phyloP scores from a whole-genome alignment of 129 eudicot genomes.

The Gnaphalium uliginosum region DNA sequence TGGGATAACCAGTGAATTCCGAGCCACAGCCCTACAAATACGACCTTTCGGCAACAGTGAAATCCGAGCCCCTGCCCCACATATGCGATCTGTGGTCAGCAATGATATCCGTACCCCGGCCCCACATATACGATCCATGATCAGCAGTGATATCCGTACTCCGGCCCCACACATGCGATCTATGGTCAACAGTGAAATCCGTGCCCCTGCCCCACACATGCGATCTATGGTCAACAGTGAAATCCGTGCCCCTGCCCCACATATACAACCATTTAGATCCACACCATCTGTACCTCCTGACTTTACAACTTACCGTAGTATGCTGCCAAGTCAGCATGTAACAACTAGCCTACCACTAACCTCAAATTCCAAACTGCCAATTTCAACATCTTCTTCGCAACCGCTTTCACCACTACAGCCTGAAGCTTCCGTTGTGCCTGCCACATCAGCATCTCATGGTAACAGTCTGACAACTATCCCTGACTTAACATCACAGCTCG shows the following conservation, averaged over 20 bases:
- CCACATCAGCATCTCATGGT: neutral
- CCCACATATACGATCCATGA: conserved; percentile 50
- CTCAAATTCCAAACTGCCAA: neutral
- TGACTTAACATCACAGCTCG: conserved; percentile 5
- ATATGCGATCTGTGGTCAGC: conserved; percentile 38
- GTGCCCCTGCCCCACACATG: neutral
- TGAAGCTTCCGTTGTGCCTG: neutral
- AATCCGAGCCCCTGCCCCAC: conserved; percentile 34
- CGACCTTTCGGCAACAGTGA: conserved; percentile 30
- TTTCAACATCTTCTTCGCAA: neutral
- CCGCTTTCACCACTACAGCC: neutral
- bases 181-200: conserved; percentile 26
- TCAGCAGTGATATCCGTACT: conserved; percentile 30
- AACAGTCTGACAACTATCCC: conserved; percentile 20
- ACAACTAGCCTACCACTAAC: conserved; percentile 25
- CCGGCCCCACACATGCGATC: conserved; percentile 31
- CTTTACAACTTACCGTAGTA: conserved; percentile 20
- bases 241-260: conserved; percentile 3
- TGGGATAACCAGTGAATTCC: conserved; percentile 28
- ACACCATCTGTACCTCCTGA: conserved; percentile 31
- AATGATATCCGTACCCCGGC: conserved; percentile 30
- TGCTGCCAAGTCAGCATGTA: conserved; percentile 35
- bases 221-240: neutral
- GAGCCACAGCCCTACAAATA: neutral
- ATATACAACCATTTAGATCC: conserved; percentile 38